Conservation (phyloP, 371 early-diverging fungal species). For the Blyttiomyces sp. region DNA sequence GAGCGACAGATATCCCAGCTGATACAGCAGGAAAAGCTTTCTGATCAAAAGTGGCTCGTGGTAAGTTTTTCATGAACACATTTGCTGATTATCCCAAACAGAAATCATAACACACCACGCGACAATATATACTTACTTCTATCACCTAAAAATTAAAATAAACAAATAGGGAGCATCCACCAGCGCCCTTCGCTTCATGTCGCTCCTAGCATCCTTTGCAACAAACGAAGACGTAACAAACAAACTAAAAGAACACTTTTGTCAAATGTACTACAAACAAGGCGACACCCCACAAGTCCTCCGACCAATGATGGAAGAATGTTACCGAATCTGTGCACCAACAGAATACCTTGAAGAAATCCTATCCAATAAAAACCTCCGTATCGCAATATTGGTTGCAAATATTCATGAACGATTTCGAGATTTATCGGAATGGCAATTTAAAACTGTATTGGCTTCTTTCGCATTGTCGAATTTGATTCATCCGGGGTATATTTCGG, state of each 20-base stretch:
- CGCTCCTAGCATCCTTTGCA: constrained; percentile 23
- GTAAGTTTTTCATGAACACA: no score
- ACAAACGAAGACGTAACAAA: constrained; percentile 10
- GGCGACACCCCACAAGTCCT: constrained; percentile 30
- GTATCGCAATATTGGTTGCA: constrained; percentile 28
- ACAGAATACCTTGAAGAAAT: constrained; percentile 2
- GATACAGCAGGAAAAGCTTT: background rate
- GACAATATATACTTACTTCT: no score
- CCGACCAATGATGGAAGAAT: constrained; percentile 32
- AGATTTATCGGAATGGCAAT: constrained; percentile 21
- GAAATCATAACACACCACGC: no score
- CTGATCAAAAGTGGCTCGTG: constrained; percentile 30
- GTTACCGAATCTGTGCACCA: constrained; percentile 25
- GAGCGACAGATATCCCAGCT: constrained; percentile 12
- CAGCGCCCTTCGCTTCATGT: constrained; percentile 24
- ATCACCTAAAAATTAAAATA: no score
- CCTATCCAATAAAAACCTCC: constrained; percentile 18
- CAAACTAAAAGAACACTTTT: constrained; percentile 24
- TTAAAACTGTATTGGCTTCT: constrained; percentile 2
- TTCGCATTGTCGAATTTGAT: constrained; percentile 16
- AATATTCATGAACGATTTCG: constrained; percentile 7
- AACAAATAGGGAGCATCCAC: constrained; percentile 27
- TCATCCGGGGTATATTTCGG: constrained; percentile 8
- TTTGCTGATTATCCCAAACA: no score
- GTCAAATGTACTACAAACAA: constrained; percentile 25